Conservation (phyloP, 176 grass and related monocot genomes). For the Calamus simplicifolius region DNA sequence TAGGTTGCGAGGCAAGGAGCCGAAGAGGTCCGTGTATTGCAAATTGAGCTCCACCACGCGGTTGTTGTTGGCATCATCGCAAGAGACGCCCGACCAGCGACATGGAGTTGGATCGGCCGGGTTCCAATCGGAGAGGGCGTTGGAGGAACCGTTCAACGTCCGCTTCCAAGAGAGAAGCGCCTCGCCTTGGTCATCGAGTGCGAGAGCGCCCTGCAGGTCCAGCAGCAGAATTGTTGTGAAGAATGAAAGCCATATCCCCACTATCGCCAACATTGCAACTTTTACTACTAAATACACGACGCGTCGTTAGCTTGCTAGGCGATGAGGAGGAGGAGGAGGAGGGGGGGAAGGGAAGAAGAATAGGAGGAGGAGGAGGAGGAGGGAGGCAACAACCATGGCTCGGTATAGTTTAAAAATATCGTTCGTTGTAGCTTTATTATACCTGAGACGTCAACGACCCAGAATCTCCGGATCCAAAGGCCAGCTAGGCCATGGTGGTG, state of each 20-base stretch:
- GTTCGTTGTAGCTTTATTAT: neutral
- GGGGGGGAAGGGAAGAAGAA: neutral
- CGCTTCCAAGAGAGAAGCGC: constrained; percentile 62
- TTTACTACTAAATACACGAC: neutral
- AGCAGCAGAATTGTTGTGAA: constrained; percentile 26
- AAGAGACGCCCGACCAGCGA: constrained; percentile 60
- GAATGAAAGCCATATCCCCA: constrained; percentile 31
- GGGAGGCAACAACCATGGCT: neutral
- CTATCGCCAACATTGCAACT: neutral
- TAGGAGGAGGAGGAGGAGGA: neutral
- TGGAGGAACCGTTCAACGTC: constrained; percentile 19
- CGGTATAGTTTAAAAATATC: neutral
- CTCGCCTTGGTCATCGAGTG: constrained; percentile 49
- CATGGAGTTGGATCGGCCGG: constrained; percentile 39
- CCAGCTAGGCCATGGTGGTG: constrained; percentile 7
- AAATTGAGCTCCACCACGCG: constrained; percentile 46
- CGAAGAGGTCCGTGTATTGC: constrained; percentile 51
- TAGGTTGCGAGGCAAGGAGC: constrained; percentile 40
- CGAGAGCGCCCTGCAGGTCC: constrained; percentile 18
- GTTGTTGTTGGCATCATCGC: constrained; percentile 35
- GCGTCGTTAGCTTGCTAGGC: neutral
- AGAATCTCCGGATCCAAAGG: constrained; percentile 82
- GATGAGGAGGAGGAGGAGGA: neutral
- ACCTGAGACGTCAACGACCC: constrained; percentile 1
- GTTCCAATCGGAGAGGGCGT: constrained; percentile 33